Evolutionary conservation across 2,329 filamentous ascomycete species (phyloP), one percentile per base, ranked within the genome.

Genomic region (Colletotrichum lentis): DNA sequence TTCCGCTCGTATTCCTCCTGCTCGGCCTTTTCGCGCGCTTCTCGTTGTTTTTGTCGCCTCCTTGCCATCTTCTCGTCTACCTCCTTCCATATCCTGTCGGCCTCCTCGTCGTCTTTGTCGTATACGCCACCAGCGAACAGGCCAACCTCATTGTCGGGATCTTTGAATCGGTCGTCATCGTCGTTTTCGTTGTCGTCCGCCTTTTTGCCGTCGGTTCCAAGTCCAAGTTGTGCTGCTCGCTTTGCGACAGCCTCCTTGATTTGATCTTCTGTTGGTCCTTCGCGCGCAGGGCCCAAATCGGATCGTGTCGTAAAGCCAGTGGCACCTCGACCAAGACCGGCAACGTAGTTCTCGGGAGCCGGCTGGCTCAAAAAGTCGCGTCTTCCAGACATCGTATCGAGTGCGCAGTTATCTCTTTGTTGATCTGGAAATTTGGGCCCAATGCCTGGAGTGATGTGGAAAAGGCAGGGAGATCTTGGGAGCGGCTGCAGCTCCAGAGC

Each of bases 251-350:
- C 94, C 79, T 97, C 96, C 79, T 98, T 97, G 81, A 99, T 97
- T 81, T 98, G 95, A 77, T 99, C 96, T 75, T 97, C 95, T 69
- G 92, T 97, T 56, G 96, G 96, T 18, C 96, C 96, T 82, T 97
- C 95, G 74, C 95, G 88, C 67, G 95, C 95, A 58, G 96, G 96
- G 66, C 96, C 96, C 66, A 99, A 85, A 86, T 99, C 96, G 65
- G 95, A 98, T 75, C 96, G 90, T 47, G 96, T 99, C 18, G 96
- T 98, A 82, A 99, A 99, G 69, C 96, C 96, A 8, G 96, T 99
- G 24, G 96, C 96, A 81, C 96, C 96, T 85, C 96, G 92, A 81
- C 96, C 96, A 71, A 99, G 90, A 87, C 96, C 96, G 71, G 96
- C 96, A 71, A 99, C 95, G 76, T 95, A 95, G 79, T 94, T 95